phyloP scores from a whole-genome alignment of 495 filamentous ascomycete genomes.

The Copromyces sp. region DNA sequence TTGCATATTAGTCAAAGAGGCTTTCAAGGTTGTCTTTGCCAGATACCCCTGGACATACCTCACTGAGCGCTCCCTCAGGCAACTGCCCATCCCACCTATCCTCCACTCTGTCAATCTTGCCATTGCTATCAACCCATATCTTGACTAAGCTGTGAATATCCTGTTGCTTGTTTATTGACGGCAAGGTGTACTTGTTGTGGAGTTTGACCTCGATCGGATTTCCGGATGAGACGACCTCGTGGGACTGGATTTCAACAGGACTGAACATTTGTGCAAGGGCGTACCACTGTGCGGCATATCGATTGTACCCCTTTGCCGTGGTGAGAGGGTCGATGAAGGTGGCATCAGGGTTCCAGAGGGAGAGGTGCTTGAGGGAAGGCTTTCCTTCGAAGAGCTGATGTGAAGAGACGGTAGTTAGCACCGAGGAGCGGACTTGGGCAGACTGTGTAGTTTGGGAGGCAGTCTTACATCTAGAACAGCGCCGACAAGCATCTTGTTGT shows the following conservation, averaged over 20 bases:
- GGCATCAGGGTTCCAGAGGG: slow-evolving; percentile 39
- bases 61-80: slow-evolving; percentile 35
- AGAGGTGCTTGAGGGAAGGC: slow-evolving; percentile 44
- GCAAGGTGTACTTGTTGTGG: slow-evolving; percentile 42
- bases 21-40: neutral
- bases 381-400: slow-evolving; percentile 46
- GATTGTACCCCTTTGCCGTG: slow-evolving; percentile 37
- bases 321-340: slow-evolving; percentile 43
- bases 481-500: slow-evolving; percentile 43
- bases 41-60: slow-evolving; percentile 30
- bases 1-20: neutral
- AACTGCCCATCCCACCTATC: slow-evolving; percentile 48
- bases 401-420: neutral
- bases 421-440: neutral
- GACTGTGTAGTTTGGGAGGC: neutral
- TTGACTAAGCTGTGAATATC: slow-evolving; percentile 38
- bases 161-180: slow-evolving; percentile 42
- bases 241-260: slow-evolving; percentile 33
- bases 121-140: slow-evolving; percentile 32
- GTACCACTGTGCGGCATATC: slow-evolving; percentile 45
- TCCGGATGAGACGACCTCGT: slow-evolving; percentile 38
- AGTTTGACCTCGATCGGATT: slow-evolving; percentile 47
- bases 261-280: slow-evolving; percentile 17
- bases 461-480: slow-evolving; percentile 42
- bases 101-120: slow-evolving; percentile 44